Base-by-base conservation (phyloP, 148 eudicot species). In the Rhododendron henanense region DNA sequence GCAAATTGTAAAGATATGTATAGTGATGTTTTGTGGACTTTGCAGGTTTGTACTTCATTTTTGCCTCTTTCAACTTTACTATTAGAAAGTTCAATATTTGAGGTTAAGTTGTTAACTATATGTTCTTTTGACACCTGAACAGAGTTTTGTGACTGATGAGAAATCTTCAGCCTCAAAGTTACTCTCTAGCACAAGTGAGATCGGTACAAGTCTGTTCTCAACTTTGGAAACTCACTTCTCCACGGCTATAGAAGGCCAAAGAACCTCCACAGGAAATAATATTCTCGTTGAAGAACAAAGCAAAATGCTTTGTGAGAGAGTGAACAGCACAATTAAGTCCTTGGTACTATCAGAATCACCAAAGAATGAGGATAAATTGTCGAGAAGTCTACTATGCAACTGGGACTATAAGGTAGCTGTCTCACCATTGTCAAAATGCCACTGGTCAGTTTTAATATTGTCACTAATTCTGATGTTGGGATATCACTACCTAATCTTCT, bases 381-480 rank as follows among this genome's bases (percentile, higher is more conserved):
- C 50, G 33, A 87, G 84, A 76, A 85, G 84, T 86, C 81, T 74
- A 37, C 80, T 8, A 51, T 14, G n/a, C 87, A 86, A 83, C 86
- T 74, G 85, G 90, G 87, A 91, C 45, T 75, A 85, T 88, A 91
- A 95, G 99, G 98, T 95, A 95, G 92, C 92, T 93, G 93, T 89
- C 85, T 88, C 90, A 81, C 77, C 78, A 79, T 76, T 85, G 80
- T 89, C 90, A 85, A 94, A 89, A 90, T 86, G 84, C 86, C 59
- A 82, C 87, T 87, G 90, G 88, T 78, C 89, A 81, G 85, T 90
- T 90, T 85, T 91, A 47, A 53, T 91, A 53, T 81, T 93, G n/a
- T 83, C 93, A 57, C 80, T 90, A 63, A 78, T 88, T 84, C 77
- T 94, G 82, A 87, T 89, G 53, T 51, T 94, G 78, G 90, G 91